Percentiles rank a stretch among this genome's conserved stretches.
Evolutionary conservation across 2,329 filamentous ascomycete species (phyloP).

Genomic region (Trichoderma guizhouense): DNA sequence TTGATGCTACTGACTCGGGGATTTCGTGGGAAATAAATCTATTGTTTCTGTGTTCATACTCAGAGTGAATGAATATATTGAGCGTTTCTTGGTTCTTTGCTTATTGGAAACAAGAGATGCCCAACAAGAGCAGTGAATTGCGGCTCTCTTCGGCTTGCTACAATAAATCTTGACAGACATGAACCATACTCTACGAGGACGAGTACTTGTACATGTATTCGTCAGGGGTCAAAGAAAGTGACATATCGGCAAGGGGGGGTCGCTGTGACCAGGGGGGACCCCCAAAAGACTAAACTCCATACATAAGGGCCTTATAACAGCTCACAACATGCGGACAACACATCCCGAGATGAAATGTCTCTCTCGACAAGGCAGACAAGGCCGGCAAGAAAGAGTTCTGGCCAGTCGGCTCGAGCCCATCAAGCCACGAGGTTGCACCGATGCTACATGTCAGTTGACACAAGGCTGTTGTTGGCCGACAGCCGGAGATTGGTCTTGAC

Average conservation of each 20-base stretch:
- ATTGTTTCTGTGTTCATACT: neutral
- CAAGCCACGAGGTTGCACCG: constrained; percentile 1
- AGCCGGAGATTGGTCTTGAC: neutral
- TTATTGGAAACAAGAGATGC: neutral
- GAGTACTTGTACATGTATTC: neutral
- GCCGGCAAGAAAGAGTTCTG: neutral
- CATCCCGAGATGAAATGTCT: neutral
- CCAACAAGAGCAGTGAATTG: no score
- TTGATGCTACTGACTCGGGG: neutral
- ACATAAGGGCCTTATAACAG: neutral
- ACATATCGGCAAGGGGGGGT: neutral
- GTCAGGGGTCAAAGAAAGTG: neutral
- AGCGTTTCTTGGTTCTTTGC: neutral
- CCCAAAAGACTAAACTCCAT: neutral
- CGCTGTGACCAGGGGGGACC: neutral
- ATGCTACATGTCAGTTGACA: neutral
- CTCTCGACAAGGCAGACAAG: neutral
- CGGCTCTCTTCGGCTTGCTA: neutral
- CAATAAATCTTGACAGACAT: neutral
- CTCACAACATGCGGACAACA: neutral
- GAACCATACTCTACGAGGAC: neutral
- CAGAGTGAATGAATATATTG: neutral
- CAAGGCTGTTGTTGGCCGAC: neutral
- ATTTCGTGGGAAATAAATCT: neutral
- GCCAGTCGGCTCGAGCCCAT: constrained; percentile 7